A percentile compares a stretch with the other conserved stretches of the same genome.
phyloP scores from a whole-genome alignment of 2,329 filamentous ascomycete genomes.

The Fusarium albidum region DNA sequence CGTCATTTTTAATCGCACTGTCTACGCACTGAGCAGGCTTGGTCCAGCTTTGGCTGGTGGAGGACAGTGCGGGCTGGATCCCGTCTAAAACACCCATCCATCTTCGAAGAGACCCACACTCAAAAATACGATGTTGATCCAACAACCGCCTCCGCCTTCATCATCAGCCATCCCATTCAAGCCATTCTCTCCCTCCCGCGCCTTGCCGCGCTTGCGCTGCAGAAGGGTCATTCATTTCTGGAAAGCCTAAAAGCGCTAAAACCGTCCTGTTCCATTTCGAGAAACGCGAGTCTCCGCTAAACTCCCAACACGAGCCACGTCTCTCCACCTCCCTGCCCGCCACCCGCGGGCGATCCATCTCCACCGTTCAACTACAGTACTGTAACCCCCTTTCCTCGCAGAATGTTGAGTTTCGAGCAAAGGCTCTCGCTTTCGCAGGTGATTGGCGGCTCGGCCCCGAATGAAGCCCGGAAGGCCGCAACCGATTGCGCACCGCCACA shows the following conservation, averaged over 20 bases:
- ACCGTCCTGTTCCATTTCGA: conserved; percentile 21
- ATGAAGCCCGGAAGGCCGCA: conserved; percentile 10
- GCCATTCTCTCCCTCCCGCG: too few species aligned
- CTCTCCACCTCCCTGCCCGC: conserved; percentile 19
- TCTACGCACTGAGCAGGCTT: conserved; percentile 22
- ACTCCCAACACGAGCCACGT: conserved; percentile 23
- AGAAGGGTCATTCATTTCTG: too few species aligned
- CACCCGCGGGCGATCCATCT: conserved; percentile 25
- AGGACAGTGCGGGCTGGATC: conserved; percentile 22
- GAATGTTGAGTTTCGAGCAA: conserved; percentile 20
- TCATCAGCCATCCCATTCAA: background rate
- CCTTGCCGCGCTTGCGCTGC: too few species aligned
- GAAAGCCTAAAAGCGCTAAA: background rate
- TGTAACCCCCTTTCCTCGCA: conserved; percentile 19
- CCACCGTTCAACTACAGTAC: conserved; percentile 24
- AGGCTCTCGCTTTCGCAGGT: conserved; percentile 1
- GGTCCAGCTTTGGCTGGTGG: background rate
- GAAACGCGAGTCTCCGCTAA: conserved; percentile 6
- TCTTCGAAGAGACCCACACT: too few species aligned
- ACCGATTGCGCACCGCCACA: conserved; percentile 25
- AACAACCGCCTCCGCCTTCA: too few species aligned
- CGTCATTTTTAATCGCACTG: background rate
- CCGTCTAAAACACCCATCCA: background rate
- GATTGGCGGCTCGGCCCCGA: conserved; percentile 12
- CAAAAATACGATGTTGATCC: conserved; percentile 6